Evolutionary conservation across 2,329 filamentous ascomycete species (phyloP).

Genomic region (Huntiella savannae): DNA sequence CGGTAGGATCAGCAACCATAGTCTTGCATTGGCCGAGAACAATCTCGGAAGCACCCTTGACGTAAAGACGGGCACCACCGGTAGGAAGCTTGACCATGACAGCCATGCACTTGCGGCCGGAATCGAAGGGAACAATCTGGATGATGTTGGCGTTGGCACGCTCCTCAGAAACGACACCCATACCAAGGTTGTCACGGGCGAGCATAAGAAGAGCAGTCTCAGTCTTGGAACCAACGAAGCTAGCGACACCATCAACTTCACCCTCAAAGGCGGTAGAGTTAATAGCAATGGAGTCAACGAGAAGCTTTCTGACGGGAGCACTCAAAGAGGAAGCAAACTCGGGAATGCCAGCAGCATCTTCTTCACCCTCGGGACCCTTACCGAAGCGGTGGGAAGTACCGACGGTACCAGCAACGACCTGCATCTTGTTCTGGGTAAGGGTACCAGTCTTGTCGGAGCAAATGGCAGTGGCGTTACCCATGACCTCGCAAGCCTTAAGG

Average conservation of each 20-base stretch:
- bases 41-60: constrained; percentile 49
- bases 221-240: constrained; percentile 61
- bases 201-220: constrained; percentile 57
- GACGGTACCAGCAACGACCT: constrained; percentile 41
- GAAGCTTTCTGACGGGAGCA: constrained; percentile 29
- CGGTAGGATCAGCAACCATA: constrained; percentile 29
- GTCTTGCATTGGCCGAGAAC: constrained; percentile 36
- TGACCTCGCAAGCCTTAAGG: constrained; percentile 60
- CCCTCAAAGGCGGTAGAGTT: constrained; percentile 64
- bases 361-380: constrained; percentile 15
- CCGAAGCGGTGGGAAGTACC: constrained; percentile 38
- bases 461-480: constrained; percentile 59
- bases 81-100: constrained; percentile 33
- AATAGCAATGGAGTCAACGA: constrained; percentile 40
- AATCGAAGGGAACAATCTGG: constrained; percentile 60
- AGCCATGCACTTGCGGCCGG: constrained; percentile 54
- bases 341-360: constrained; percentile 23
- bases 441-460: constrained; percentile 53
- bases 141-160: constrained; percentile 39
- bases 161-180: constrained; percentile 45
- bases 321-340: constrained; percentile 30
- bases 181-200: constrained; percentile 45
- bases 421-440: constrained; percentile 51
- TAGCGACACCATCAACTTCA: constrained; percentile 44
- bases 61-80: constrained; percentile 34